These are phyloP conservation scores for Gloeostereum incarnatum DNA, from an alignment of 768 basidiomycete genomes.

Conservation along the genomic window DNA sequence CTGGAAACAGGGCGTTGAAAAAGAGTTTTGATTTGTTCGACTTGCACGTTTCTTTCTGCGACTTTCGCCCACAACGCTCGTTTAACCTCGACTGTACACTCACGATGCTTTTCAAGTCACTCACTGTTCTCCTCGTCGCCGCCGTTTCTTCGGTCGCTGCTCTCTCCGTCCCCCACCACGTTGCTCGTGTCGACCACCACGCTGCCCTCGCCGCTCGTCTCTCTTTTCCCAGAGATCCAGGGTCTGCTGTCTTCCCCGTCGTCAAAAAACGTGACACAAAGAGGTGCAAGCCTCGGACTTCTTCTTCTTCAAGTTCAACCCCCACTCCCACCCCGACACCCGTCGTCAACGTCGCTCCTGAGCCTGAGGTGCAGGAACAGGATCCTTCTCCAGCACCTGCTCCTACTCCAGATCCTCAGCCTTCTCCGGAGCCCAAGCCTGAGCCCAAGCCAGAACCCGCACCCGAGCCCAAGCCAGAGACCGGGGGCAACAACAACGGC, in stretches of 20 bases:
- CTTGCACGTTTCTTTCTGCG: conserved; percentile 9
- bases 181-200: conserved; percentile 29
- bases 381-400: conserved; percentile 12
- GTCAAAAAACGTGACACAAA: conserved; percentile 10
- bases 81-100: conserved; percentile 11
- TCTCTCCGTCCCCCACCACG: conserved; percentile 30
- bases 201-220: conserved; percentile 13
- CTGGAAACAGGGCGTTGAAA: not conserved
- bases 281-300: not conserved
- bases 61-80: conserved; percentile 8
- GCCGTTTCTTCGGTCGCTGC: conserved; percentile 19
- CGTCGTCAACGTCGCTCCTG: conserved; percentile 7
- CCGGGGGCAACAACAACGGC: conserved; percentile 3
- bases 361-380: conserved; percentile 9
- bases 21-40: conserved; percentile 10
- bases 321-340: conserved; percentile 3
- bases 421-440: conserved; percentile 10
- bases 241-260: not conserved
- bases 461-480: conserved; percentile 9
- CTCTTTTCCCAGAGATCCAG: conserved; percentile 5
- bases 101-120: conserved; percentile 31
- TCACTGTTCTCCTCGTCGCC: conserved; percentile 36
- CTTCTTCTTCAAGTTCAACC: conserved; percentile 2
- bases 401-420: conserved; percentile 7
- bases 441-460: conserved; percentile 13